Percentiles rank a stretch among this genome's conserved stretches.
These are phyloP conservation scores for Exophiala viscosa DNA, from an alignment of 2,329 filamentous ascomycete species.

Conservation along the genomic window DNA sequence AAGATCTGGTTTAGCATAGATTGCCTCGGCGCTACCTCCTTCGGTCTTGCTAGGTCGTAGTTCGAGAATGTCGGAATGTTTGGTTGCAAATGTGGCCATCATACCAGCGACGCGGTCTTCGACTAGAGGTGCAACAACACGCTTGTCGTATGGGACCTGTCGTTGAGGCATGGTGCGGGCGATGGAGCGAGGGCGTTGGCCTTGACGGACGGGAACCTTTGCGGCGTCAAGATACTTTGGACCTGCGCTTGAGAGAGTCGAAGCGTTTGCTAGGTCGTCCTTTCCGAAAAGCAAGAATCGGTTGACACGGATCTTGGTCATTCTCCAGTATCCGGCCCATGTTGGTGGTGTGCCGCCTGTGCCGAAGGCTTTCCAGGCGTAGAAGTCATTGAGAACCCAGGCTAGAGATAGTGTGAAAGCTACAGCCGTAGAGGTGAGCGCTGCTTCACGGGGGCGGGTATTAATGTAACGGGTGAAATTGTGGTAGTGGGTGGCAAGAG, in stretches of 20 bases:
- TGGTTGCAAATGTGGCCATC: conserved; percentile 13
- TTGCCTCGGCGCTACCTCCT: conserved; percentile 17
- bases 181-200: conserved; percentile 12
- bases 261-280: conserved; percentile 19
- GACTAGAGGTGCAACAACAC: conserved; percentile 8
- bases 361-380: conserved; percentile 23
- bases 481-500: conserved; percentile 8
- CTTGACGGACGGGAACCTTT: conserved; percentile 7
- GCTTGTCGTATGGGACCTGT: conserved; percentile 18
- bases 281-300: conserved; percentile 15
- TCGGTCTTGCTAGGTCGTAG: conserved; percentile 21
- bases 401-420: conserved; percentile 11
- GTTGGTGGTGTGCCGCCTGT: conserved; percentile 26
- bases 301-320: conserved; percentile 23
- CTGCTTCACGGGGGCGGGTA: conserved; percentile 12
- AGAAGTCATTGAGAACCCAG: conserved; percentile 23
- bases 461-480: conserved; percentile 5
- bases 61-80: conserved; percentile 14
- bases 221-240: conserved; percentile 17
- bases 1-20: conserved; percentile 14
- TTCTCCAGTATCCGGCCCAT: conserved; percentile 24
- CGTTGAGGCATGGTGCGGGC: conserved; percentile 25
- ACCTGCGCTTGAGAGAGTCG: conserved; percentile 13
- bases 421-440: conserved; percentile 6
- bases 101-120: conserved; percentile 9